These are phyloP conservation scores for Monosporozyma servazzii DNA, from an alignment of 805 yeast species.

Conservation along the genomic window DNA sequence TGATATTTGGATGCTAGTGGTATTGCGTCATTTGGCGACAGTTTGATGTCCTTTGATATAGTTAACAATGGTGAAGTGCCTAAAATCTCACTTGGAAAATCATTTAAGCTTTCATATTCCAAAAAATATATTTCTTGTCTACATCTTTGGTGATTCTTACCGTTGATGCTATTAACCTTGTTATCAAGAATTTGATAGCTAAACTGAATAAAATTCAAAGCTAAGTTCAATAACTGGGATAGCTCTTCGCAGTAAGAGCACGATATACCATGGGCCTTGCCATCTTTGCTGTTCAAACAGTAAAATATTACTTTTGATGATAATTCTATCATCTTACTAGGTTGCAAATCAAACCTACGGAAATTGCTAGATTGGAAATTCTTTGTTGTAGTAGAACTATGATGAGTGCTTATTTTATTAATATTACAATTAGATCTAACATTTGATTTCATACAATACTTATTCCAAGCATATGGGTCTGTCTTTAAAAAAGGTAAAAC, in stretches of 20 bases:
- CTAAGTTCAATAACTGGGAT: conserved; percentile 36
- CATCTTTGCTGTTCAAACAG: conserved; percentile 36
- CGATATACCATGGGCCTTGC: conserved; percentile 18
- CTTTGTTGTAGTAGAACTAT: conserved; percentile 1
- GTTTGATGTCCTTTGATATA: conserved; percentile 9
- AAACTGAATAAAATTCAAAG: conserved; percentile 30
- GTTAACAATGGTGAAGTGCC: conserved; percentile 19
- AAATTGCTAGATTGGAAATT: conserved; percentile 52
- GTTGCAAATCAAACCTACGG: conserved; percentile 80
- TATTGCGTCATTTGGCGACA: conserved; percentile 8
- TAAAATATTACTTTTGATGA: conserved; percentile 74
- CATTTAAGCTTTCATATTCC: conserved; percentile 7
- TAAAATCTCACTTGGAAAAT: conserved; percentile 16
- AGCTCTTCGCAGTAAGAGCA: conserved; percentile 17
- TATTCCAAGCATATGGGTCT: conserved; percentile 25
- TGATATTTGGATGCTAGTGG: conserved; percentile 31
- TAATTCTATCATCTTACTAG: conserved; percentile 57
- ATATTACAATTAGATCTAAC: not conserved
- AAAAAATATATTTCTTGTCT: conserved; percentile 8
- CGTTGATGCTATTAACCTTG: not conserved
- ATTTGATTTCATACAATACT: conserved; percentile 9
- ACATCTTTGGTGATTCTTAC: not conserved
- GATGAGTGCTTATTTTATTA: not conserved
- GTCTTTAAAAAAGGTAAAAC: conserved; percentile 36
- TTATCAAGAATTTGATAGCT: conserved; percentile 3